Evolutionary conservation across 139 green algal genomes (phyloP).

Genomic region (Chlorella sp.): DNA sequence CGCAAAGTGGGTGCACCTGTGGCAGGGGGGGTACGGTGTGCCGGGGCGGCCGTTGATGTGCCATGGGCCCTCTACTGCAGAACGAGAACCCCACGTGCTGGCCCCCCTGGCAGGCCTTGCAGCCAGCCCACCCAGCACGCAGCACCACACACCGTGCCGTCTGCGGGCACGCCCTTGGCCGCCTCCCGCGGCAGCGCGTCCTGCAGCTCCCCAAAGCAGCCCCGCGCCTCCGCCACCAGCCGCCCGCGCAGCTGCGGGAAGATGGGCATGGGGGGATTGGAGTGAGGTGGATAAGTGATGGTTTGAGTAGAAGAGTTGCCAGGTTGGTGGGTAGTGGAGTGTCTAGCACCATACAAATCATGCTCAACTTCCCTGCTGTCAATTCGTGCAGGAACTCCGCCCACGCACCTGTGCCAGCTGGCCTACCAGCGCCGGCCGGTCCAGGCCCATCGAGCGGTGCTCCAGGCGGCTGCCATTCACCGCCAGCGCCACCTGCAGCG

Average conservation of each 20-base stretch:
- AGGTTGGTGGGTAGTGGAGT: background rate
- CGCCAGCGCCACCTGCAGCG: slow-evolving; percentile 23
- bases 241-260: slow-evolving; percentile 26
- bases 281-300: background rate
- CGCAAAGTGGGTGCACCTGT: slow-evolving; percentile 67
- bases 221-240: slow-evolving; percentile 29
- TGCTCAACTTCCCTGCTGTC: background rate
- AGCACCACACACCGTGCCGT: slow-evolving; percentile 53
- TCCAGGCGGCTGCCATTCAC: background rate
- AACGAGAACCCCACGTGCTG: too few species aligned
- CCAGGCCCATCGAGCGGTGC: background rate
- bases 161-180: slow-evolving; percentile 32
- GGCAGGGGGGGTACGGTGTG: too few species aligned
- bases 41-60: too few species aligned
- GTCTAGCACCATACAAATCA: too few species aligned
- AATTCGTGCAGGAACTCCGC: background rate
- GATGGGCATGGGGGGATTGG: background rate
- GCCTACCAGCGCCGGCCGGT: background rate
- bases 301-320: background rate
- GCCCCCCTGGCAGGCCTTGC: too few species aligned
- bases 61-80: too few species aligned
- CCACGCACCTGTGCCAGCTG: slow-evolving; percentile 2
- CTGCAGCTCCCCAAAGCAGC: slow-evolving; percentile 57
- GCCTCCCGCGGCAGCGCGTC: slow-evolving; percentile 45
- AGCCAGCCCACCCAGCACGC: too few species aligned